phyloP scores from a whole-genome alignment of 148 eudicot species.

The Fallopia convolvulus region DNA sequence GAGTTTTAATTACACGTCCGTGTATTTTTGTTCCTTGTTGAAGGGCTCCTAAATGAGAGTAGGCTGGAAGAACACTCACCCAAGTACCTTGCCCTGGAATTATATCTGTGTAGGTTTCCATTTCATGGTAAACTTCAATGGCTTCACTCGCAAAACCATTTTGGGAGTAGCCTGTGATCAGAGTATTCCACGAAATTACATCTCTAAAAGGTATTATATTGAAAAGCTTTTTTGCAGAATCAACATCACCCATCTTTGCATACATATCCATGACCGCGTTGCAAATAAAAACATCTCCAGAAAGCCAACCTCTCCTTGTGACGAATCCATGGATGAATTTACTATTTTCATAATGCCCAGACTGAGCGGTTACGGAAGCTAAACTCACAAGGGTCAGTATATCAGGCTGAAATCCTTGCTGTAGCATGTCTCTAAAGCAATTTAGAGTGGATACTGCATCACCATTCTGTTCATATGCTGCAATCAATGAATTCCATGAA shows the following conservation, averaged over 20 bases:
- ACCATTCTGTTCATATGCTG: conserved; percentile 64
- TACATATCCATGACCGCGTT: conserved; percentile 74
- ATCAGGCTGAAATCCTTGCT: conserved; percentile 44
- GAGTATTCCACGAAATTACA: conserved; percentile 72
- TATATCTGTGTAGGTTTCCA: conserved; percentile 32
- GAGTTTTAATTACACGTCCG: conserved; percentile 38
- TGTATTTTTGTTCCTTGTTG: conserved; percentile 53
- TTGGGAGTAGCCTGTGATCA: conserved; percentile 68
- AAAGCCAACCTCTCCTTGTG: conserved; percentile 45
- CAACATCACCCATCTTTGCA: conserved; percentile 51
- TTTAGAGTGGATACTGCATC: conserved; percentile 30
- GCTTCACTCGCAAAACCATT: conserved; percentile 71
- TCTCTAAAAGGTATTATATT: conserved; percentile 37
- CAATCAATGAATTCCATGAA: conserved; percentile 68
- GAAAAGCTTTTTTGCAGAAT: conserved; percentile 42
- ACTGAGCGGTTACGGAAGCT: conserved; percentile 55
- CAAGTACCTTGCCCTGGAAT: conserved; percentile 60
- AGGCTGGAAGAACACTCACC: conserved; percentile 72
- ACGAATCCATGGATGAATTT: conserved; percentile 54
- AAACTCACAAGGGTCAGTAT: conserved; percentile 57
- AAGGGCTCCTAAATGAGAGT: conserved; percentile 64
- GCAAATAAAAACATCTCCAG: conserved; percentile 37
- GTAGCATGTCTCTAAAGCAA: conserved; percentile 35
- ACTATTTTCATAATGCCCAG: conserved; percentile 30
- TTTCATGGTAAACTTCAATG: conserved; percentile 34